A percentile compares a stretch with the other conserved stretches of the same genome.
Evolutionary conservation across 2,329 filamentous ascomycete species (phyloP).

Genomic region (Pseudogymnoascus sp.): DNA sequence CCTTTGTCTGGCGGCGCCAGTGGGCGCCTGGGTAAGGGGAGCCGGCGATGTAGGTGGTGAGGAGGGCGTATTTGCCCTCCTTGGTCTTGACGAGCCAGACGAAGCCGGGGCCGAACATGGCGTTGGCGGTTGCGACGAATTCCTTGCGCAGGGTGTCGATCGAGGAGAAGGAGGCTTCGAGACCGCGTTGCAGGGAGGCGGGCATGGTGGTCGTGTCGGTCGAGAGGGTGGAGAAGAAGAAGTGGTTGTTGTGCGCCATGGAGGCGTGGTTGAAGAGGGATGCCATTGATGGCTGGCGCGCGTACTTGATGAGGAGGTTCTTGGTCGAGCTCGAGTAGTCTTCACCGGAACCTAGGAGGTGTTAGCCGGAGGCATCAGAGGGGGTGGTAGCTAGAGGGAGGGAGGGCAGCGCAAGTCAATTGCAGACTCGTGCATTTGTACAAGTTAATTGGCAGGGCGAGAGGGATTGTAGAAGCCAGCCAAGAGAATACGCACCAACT

Average conservation of each 20-base stretch:
- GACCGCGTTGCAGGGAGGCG: slow-evolving; percentile 44
- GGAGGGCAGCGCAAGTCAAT: neutral
- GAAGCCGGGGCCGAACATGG: slow-evolving; percentile 96
- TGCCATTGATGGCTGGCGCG: slow-evolving; percentile 70
- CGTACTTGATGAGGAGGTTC: slow-evolving; percentile 63
- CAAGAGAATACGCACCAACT: slow-evolving; percentile 48
- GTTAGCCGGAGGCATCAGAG: slow-evolving; percentile 1
- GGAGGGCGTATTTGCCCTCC: slow-evolving; percentile 50
- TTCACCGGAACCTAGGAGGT: slow-evolving; percentile 42
- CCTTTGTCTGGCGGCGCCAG: slow-evolving; percentile 57
- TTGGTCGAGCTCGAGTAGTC: slow-evolving; percentile 53
- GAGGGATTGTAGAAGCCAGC: neutral
- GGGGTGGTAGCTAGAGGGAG: neutral
- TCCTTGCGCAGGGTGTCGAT: slow-evolving; percentile 74
- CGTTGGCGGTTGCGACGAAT: slow-evolving; percentile 69
- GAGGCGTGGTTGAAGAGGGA: slow-evolving; percentile 91
- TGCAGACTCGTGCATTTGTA: neutral
- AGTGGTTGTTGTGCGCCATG: slow-evolving; percentile 86
- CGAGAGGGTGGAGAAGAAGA: slow-evolving; percentile 62
- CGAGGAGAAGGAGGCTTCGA: slow-evolving; percentile 69
- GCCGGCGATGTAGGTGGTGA: slow-evolving; percentile 86
- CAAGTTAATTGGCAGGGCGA: neutral
- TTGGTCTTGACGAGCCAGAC: slow-evolving; percentile 75
- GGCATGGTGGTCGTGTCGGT: slow-evolving; percentile 45
- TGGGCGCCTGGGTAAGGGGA: slow-evolving; percentile 81